Percentiles rank a stretch among this genome's conserved stretches.
phyloP scores from a whole-genome alignment of 148 eudicot genomes.

The Talinum fruticosum region DNA sequence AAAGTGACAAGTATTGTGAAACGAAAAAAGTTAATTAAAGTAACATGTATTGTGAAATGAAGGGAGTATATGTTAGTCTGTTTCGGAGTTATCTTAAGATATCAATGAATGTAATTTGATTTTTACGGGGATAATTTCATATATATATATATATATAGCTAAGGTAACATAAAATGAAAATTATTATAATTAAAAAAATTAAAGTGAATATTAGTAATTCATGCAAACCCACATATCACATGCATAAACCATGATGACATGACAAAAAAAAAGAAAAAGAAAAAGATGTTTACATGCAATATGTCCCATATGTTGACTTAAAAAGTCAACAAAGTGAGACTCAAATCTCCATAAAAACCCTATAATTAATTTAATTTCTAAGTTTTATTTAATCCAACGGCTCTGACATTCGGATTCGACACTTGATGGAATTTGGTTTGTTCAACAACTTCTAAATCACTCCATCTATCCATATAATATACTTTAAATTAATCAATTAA shows the following conservation, averaged over 20 bases:
- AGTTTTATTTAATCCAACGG: neutral
- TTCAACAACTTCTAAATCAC: slow-evolving; percentile 1
- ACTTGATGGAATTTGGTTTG: slow-evolving; percentile 9
- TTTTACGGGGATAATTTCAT: no score
- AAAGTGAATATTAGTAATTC: no score
- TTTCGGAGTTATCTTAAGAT: no score
- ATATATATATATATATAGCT: no score
- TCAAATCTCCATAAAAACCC: slow-evolving; percentile 14
- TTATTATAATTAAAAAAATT: no score
- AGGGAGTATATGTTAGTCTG: no score
- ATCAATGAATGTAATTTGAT: no score
- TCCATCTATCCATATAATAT: neutral
- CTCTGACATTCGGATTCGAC: neutral
- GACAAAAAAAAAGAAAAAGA: no score
- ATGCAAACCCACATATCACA: neutral
- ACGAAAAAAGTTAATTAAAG: no score
- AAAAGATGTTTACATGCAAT: slow-evolving; percentile 2
- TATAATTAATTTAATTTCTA: neutral
- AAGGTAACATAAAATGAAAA: no score
- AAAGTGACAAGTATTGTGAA: no score
- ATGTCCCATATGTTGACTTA: slow-evolving; percentile 21
- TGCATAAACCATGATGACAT: neutral
- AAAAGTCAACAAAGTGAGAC: slow-evolving; percentile 19
- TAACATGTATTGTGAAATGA: no score
- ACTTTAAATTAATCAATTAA: neutral